phyloP scores from a whole-genome alignment of 2,329 filamentous ascomycete species.

The Alternaria arbusti region DNA sequence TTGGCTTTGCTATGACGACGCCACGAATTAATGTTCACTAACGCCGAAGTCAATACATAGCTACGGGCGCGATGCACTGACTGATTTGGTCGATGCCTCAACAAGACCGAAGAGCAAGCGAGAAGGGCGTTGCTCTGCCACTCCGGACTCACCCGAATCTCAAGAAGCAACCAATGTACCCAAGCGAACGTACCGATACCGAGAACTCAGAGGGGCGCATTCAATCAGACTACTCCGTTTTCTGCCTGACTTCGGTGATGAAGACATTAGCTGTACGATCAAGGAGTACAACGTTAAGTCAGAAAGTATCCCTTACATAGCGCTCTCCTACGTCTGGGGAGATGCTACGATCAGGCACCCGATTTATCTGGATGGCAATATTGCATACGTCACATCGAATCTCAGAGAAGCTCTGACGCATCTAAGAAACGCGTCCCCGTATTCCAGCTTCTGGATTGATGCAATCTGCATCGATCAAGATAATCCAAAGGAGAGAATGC shows the following conservation, averaged over 20 bases:
- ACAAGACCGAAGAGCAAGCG: not conserved
- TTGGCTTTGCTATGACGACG: too few species aligned
- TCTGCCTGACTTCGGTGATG: not conserved
- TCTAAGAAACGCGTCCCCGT: not conserved
- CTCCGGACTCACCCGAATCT: too few species aligned
- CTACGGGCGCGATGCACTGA: too few species aligned
- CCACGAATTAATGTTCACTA: too few species aligned
- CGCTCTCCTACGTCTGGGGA: not conserved
- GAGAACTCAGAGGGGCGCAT: fast-evolving
- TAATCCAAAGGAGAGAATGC: not conserved
- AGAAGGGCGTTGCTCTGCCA: not conserved
- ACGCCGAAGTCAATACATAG: too few species aligned
- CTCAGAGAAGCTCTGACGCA: not conserved
- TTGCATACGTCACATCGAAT: not conserved
- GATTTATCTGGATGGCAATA: fast-evolving
- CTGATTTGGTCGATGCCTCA: too few species aligned
- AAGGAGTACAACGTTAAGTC: fast-evolving
- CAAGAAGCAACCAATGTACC: not conserved
- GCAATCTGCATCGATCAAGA: not conserved
- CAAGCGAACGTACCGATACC: not conserved
- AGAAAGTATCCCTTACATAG: not conserved
- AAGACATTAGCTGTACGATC: not conserved
- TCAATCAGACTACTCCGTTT: not conserved
- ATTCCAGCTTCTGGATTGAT: not conserved
- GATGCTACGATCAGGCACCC: not conserved